Base-by-base conservation (phyloP, 371 early-diverging fungal species). In the Chytridium lagenaria region DNA sequence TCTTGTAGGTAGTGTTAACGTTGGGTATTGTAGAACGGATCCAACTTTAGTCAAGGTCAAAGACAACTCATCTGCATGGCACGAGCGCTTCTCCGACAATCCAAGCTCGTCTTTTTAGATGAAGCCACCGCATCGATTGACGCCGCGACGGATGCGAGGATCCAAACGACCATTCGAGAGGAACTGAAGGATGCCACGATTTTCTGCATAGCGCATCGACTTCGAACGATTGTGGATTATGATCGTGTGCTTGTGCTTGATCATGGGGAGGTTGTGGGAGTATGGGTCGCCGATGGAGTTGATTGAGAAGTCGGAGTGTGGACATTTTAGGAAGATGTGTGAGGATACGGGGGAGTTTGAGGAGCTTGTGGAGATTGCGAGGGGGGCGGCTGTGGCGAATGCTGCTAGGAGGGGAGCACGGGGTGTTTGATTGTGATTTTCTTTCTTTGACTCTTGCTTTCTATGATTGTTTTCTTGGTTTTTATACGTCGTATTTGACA, bases 161-260 rank as follows among this genome's bases (percentile, higher is more conserved):
- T 95, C 70, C 94, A 93, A 73, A 75, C 85, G 69, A 94, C 93
- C 1, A 95, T 97, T 68, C 86, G 94, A 23, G 66, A 75, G 10
- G 84, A 84, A 68, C 72, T 85, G 33, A 69, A 50, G 51, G 71
- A 74, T 10, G 67, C 67, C 19, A 84, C 83, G 5, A 52, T 82
- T 26, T 57, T 84, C 16, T 71, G 68, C 31, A 80, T 86, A 44
- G 84, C 84, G 33, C 84, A 86, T 71, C 76, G 84, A 7, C 61
- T 82, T 40, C 39, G 70, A 31, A 71, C 65, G 3, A 70, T 69
- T 30, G 69, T 65, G 0, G 76, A 69, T 44, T 72, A 61, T 55
- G 86, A 85, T 74, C 63, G 75, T 59, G 72, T 85, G 39, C 59
- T 87, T 0, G 86, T 87, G 0, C 67, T 87, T 16, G 75, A 83